Percentiles rank a stretch among this genome's conserved stretches.
These are phyloP conservation scores for Apophysomyces elegans DNA, from an alignment of 371 early-diverging fungal genomes.

Conservation along the genomic window DNA sequence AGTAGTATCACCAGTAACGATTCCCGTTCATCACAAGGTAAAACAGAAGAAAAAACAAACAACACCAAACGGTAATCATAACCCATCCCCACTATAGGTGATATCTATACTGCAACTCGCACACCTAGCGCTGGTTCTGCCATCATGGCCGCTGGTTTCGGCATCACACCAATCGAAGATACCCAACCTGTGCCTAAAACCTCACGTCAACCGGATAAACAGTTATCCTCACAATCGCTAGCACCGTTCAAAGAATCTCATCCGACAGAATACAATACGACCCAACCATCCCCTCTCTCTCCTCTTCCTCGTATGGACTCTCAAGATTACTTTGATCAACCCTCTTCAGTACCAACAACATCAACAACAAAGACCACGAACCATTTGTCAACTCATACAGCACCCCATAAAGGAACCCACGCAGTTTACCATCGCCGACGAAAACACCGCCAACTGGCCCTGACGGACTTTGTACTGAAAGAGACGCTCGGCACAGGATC, in stretches of 20 bases:
- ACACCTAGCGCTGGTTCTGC: slow-evolving; percentile 5
- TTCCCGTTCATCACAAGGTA: slow-evolving; percentile 7
- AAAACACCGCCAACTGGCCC: slow-evolving; percentile 10
- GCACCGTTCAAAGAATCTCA: background rate
- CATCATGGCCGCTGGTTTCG: slow-evolving; percentile 4
- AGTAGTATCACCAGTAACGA: slow-evolving; percentile 6
- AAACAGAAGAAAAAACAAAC: background rate
- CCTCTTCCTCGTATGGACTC: slow-evolving; percentile 3
- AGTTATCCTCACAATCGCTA: background rate
- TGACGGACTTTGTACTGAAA: slow-evolving; percentile 35
- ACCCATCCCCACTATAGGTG: background rate
- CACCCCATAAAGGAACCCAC: background rate
- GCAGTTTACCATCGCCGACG: slow-evolving; percentile 8
- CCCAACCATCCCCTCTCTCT: background rate
- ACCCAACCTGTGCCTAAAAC: background rate
- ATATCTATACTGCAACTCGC: background rate
- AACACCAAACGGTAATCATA: background rate
- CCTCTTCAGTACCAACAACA: background rate
- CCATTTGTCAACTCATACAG: background rate
- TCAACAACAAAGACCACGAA: background rate
- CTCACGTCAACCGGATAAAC: background rate
- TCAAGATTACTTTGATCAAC: background rate
- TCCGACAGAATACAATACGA: background rate
- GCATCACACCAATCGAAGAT: slow-evolving; percentile 5
- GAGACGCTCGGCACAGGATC: slow-evolving; percentile 75